Conservation (phyloP, 768 basidiomycete genomes). For the Suillus spraguei region DNA sequence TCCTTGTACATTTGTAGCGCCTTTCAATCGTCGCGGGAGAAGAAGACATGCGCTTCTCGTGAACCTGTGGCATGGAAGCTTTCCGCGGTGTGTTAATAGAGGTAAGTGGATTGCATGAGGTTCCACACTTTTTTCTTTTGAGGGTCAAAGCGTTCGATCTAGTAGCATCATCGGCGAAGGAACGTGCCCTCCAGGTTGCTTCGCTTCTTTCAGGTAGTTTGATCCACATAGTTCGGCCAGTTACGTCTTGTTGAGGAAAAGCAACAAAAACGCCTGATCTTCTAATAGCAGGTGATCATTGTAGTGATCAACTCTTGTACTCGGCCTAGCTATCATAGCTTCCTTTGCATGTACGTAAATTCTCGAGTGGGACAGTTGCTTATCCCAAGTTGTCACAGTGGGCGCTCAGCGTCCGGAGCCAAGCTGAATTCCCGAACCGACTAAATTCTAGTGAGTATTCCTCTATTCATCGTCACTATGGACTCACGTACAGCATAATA, state of each 20-base stretch:
- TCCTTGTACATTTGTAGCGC: constrained; percentile 1
- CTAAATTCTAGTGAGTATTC: neutral
- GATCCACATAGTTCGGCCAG: neutral
- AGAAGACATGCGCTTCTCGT: neutral
- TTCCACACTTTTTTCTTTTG: neutral
- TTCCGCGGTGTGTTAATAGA: neutral
- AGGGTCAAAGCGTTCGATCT: neutral
- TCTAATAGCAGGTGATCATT: neutral
- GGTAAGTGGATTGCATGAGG: neutral
- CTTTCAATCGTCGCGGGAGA: constrained; percentile 9
- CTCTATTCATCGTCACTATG: neutral
- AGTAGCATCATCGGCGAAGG: neutral
- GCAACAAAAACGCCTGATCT: neutral
- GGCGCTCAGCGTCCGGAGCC: neutral
- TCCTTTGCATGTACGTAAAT: neutral
- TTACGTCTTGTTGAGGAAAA: neutral
- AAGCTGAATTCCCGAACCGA: neutral
- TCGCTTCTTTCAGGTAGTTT: neutral
- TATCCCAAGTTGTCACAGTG: neutral
- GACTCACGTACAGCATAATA: neutral
- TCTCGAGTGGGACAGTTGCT: neutral
- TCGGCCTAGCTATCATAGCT: neutral
- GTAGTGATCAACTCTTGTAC: neutral
- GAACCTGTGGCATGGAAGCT: neutral
- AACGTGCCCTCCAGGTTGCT: neutral